Evolutionary conservation across 2,329 filamentous ascomycete genomes (phyloP).

Genomic region (Juglanconis oblonga): DNA sequence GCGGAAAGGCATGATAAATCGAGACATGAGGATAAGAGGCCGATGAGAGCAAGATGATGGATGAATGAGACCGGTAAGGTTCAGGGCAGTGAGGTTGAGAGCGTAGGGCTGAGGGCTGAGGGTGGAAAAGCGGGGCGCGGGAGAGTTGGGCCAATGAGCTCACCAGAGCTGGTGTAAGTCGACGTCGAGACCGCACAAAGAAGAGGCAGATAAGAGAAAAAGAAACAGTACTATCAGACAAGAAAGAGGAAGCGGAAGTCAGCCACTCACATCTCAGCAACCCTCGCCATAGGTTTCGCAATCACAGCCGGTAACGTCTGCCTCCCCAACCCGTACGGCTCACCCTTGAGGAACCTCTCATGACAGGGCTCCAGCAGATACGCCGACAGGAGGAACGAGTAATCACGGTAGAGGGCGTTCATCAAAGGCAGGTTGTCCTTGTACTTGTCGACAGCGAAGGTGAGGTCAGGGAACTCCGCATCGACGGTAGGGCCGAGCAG

Average conservation of each 20-base stretch:
- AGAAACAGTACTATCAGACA: neutral
- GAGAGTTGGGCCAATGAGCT: neutral
- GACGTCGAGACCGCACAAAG: neutral
- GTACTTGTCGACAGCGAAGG: slow-evolving; percentile 68
- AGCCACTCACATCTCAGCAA: slow-evolving; percentile 75
- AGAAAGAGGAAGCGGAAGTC: neutral
- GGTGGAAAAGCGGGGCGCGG: neutral
- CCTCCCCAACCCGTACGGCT: slow-evolving; percentile 75
- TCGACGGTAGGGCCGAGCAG: slow-evolving; percentile 73
- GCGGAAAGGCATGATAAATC: neutral
- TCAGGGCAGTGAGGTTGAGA: slow-evolving; percentile 14
- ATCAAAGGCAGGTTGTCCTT: slow-evolving; percentile 71
- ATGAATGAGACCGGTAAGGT: slow-evolving; percentile 11
- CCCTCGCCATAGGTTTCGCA: slow-evolving; percentile 77
- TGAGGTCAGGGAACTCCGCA: slow-evolving; percentile 74
- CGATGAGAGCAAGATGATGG: neutral
- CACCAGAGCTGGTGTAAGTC: neutral
- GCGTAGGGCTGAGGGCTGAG: slow-evolving; percentile 5
- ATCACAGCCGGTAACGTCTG: slow-evolving; percentile 71
- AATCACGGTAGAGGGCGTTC: slow-evolving; percentile 87
- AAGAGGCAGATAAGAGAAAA: neutral
- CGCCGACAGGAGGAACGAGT: slow-evolving; percentile 84
- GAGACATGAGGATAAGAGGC: neutral
- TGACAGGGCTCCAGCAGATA: slow-evolving; percentile 93
- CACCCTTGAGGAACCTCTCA: slow-evolving; percentile 65